These are phyloP conservation scores for Phaffia australis DNA, from an alignment of 768 basidiomycete genomes.

Conservation along the genomic window DNA sequence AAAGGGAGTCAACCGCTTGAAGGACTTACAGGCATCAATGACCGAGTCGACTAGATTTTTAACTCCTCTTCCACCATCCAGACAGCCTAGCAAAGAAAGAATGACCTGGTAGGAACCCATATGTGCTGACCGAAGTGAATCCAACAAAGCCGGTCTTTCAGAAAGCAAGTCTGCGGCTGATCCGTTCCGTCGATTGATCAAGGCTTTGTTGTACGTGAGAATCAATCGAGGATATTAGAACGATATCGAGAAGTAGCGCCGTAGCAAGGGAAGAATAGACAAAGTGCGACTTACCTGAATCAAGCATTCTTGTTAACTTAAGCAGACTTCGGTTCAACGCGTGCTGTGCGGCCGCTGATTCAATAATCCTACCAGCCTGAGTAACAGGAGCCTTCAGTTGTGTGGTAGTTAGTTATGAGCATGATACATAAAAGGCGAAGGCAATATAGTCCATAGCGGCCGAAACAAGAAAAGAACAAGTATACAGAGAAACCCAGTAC, in stretches of 20 bases:
- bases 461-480: neutral
- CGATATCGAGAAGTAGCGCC: neutral
- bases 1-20: constrained; percentile 32
- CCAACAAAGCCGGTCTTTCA: constrained; percentile 64
- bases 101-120: constrained; percentile 87
- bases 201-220: constrained; percentile 1
- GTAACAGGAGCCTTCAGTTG: neutral
- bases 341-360: constrained; percentile 48
- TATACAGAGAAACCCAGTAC: no score
- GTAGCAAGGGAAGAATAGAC: neutral
- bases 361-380: constrained; percentile 10
- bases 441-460: no score
- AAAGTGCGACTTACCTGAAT: constrained; percentile 49
- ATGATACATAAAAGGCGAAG: no score
- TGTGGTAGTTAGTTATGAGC: no score
- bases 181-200: constrained; percentile 21
- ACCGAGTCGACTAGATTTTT: constrained; percentile 84
- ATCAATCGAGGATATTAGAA: neutral
- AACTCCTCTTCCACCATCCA: constrained; percentile 73
- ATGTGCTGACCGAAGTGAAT: constrained; percentile 78
- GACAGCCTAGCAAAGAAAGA: constrained; percentile 78
- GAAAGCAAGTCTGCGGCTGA: constrained; percentile 77
- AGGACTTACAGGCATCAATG: constrained; percentile 57
- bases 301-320: constrained; percentile 19
- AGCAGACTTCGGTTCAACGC: constrained; percentile 42